Evolutionary conservation across 2,329 filamentous ascomycete genomes (phyloP).

Genomic region (Lojkania enalia): DNA sequence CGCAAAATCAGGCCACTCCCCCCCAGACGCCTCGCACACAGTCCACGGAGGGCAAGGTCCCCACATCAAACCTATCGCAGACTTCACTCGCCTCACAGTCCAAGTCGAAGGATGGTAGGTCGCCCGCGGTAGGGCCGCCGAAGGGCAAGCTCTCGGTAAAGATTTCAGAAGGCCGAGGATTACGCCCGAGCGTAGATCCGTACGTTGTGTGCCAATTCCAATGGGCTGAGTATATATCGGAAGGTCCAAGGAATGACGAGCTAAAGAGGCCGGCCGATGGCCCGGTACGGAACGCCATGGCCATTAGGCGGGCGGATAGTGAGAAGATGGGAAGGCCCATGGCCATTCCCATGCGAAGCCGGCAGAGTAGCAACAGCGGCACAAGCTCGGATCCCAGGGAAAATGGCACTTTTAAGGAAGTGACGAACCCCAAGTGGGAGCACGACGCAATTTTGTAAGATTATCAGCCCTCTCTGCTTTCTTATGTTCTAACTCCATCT

Average conservation of each 20-base stretch:
- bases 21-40: constrained; percentile 87
- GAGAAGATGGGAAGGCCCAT: constrained; percentile 83
- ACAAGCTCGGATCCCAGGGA: constrained; percentile 59
- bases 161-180: constrained; percentile 80
- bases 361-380: constrained; percentile 96
- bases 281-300: constrained; percentile 39
- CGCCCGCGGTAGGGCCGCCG: constrained; percentile 68
- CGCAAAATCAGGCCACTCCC: constrained; percentile 81
- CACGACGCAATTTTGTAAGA: constrained; percentile 93
- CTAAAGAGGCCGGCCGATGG: constrained; percentile 42
- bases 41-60: constrained; percentile 63
- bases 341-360: constrained; percentile 95
- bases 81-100: constrained; percentile 53
- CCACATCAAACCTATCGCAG: constrained; percentile 53
- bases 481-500: constrained; percentile 23
- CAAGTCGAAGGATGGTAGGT: constrained; percentile 40
- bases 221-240: constrained; percentile 92
- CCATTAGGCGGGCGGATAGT: constrained; percentile 69
- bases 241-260: constrained; percentile 70
- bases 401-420: constrained; percentile 61
- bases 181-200: constrained; percentile 82
- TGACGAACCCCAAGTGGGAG: constrained; percentile 92
- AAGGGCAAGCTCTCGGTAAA: constrained; percentile 90
- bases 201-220: constrained; percentile 98
- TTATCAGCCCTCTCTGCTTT: background rate